Conservation (phyloP, 2,329 filamentous ascomycete species). For the Fusarium kyushuense region DNA sequence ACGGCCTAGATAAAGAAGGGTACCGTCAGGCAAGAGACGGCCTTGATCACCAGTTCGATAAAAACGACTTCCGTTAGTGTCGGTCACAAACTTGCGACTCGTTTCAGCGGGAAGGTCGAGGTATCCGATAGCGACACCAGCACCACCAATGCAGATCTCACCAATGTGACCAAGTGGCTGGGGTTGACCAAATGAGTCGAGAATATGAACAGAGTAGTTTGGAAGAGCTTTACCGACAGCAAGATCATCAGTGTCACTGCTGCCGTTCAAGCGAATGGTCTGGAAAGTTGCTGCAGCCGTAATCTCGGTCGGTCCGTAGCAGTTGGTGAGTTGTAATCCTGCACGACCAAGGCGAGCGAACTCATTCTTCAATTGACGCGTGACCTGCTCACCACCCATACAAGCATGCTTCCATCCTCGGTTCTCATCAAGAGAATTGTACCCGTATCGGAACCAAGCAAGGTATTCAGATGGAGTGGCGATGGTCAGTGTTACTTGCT, state of each 20-base stretch:
- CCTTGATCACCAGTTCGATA: conserved; percentile 37
- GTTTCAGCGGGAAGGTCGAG: neutral
- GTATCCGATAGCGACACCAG: conserved; percentile 16
- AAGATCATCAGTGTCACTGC: neutral
- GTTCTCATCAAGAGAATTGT: neutral
- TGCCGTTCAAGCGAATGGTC: neutral
- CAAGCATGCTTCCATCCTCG: conserved; percentile 24
- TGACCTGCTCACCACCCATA: conserved; percentile 33
- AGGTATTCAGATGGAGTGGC: conserved; percentile 23
- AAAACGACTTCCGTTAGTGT: neutral
- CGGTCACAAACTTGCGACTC: conserved; percentile 9
- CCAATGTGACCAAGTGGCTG: conserved; percentile 3
- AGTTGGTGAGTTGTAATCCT: conserved; percentile 19
- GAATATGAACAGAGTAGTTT: neutral
- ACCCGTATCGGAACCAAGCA: conserved; percentile 15
- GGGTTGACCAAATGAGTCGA: neutral
- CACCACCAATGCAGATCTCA: conserved; percentile 15
- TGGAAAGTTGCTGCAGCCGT: neutral
- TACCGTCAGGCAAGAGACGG: conserved; percentile 49
- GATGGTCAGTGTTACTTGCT: conserved; percentile 21
- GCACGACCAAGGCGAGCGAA: neutral
- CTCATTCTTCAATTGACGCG: conserved; percentile 2
- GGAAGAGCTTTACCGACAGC: neutral
- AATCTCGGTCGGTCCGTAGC: conserved; percentile 51
- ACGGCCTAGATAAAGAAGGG: conserved; percentile 52